Evolutionary conservation across 495 filamentous ascomycete genomes (phyloP).

Genomic region (Clohesyomyces aquaticus): DNA sequence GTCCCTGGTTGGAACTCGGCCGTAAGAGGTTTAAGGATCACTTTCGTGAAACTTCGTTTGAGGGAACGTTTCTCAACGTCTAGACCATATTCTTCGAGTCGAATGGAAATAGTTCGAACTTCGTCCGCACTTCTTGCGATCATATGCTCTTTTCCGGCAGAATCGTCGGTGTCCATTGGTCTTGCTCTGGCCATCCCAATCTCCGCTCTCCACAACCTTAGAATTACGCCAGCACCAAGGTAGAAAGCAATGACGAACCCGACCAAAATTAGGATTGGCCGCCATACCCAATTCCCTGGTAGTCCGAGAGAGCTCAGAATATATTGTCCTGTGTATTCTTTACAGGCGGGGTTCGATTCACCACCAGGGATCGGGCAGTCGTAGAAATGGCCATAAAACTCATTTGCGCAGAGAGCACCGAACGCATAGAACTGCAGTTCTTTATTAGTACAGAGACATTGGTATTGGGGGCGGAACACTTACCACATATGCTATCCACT

Average conservation of each 20-base stretch:
- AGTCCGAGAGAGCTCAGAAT: constrained; percentile 68
- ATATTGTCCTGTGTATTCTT: constrained; percentile 66
- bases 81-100: constrained; percentile 62
- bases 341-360: constrained; percentile 61
- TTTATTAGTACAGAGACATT: neutral
- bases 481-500: constrained; percentile 61
- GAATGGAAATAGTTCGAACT: constrained; percentile 61
- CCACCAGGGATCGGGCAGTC: constrained; percentile 65
- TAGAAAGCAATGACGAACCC: constrained; percentile 63
- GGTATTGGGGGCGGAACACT: constrained; percentile 27
- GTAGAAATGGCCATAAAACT: constrained; percentile 70
- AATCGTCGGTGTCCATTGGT: constrained; percentile 58
- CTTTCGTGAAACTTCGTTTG: constrained; percentile 48
- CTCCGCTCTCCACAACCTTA: constrained; percentile 62
- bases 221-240: constrained; percentile 56
- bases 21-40: constrained; percentile 67
- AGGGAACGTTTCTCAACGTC: constrained; percentile 60
- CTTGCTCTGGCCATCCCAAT: constrained; percentile 64
- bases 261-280: constrained; percentile 64
- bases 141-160: constrained; percentile 66
- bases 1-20: constrained; percentile 63
- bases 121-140: constrained; percentile 54
- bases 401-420: constrained; percentile 67
- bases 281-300: constrained; percentile 62
- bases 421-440: constrained; percentile 64